A percentile compares a stretch with the other conserved stretches of the same genome.
Conservation (phyloP, 2,329 filamentous ascomycete species). For the Fusarium ramigenum region DNA sequence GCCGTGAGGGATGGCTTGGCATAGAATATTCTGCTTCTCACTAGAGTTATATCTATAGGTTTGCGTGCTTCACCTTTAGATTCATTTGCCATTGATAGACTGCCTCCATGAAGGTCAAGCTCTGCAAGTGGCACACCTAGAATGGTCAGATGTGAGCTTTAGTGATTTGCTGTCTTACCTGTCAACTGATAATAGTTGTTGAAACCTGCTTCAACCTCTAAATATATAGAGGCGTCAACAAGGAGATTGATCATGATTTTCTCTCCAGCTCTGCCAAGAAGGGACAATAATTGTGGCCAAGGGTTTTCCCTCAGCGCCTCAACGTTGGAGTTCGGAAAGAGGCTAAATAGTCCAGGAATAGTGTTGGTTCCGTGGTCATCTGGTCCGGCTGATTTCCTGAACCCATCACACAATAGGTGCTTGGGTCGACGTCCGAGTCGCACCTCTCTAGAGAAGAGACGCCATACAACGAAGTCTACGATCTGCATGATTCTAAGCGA, state of each 20-base stretch:
- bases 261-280: slow-evolving; percentile 81
- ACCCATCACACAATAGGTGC: slow-evolving; percentile 88
- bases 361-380: slow-evolving; percentile 46
- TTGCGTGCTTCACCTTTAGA: slow-evolving; percentile 28
- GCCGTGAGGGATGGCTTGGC: slow-evolving; percentile 76
- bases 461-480: slow-evolving; percentile 80
- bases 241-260: slow-evolving; percentile 81
- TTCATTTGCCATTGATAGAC: slow-evolving; percentile 1
- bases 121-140: slow-evolving; percentile 63
- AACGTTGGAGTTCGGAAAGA: slow-evolving; percentile 76
- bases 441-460: slow-evolving; percentile 72
- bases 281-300: slow-evolving; percentile 78
- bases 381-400: slow-evolving; percentile 60
- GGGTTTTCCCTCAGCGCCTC: slow-evolving; percentile 71
- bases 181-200: slow-evolving; percentile 82
- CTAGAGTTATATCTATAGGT: slow-evolving; percentile 74
- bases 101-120: slow-evolving; percentile 43
- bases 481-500: slow-evolving; percentile 61
- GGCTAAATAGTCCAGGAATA: slow-evolving; percentile 73
- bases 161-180: slow-evolving; percentile 59
- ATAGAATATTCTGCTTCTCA: slow-evolving; percentile 88
- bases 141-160: not conserved
- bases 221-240: slow-evolving; percentile 80
- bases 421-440: slow-evolving; percentile 61
- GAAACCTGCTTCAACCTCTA: slow-evolving; percentile 64